Evolutionary conservation across 1,284 basidiomycete species (phyloP).

Genomic region (Malassezia pachydermatis): DNA sequence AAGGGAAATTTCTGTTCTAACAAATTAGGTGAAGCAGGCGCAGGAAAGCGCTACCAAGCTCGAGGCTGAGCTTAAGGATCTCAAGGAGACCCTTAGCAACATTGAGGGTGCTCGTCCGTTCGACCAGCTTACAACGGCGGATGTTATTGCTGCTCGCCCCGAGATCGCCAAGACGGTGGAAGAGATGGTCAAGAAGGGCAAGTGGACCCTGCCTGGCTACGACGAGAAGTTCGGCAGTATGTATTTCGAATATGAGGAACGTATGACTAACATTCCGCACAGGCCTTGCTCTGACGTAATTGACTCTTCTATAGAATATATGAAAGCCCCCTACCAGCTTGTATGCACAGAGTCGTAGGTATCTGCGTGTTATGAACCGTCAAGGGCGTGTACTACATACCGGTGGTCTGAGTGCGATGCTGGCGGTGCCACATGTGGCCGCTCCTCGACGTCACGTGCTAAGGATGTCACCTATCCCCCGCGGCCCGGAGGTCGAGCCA

Average conservation of each 20-base stretch:
- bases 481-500: too few species aligned
- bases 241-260: neutral
- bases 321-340: too few species aligned
- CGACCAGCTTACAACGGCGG: slow-evolving; percentile 86
- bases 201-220: slow-evolving; percentile 68
- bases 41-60: slow-evolving; percentile 85
- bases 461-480: too few species aligned
- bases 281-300: too few species aligned
- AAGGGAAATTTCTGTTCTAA: neutral
- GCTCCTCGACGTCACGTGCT: too few species aligned
- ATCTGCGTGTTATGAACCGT: too few species aligned
- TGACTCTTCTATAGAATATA: too few species aligned
- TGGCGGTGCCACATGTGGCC: too few species aligned
- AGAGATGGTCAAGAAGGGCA: slow-evolving; percentile 96
- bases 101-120: slow-evolving; percentile 95
- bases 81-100: slow-evolving; percentile 88
- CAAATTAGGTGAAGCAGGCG: slow-evolving; percentile 68
- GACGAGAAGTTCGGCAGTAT: slow-evolving; percentile 45
- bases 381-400: too few species aligned
- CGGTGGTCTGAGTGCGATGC: too few species aligned
- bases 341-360: too few species aligned
- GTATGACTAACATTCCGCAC: neutral
- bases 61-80: slow-evolving; percentile 78
- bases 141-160: slow-evolving; percentile 84
- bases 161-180: slow-evolving; percentile 85